Evolutionary conservation across 1,284 basidiomycete genomes (phyloP), one percentile per base, ranked within the genome.

Genomic region (Naganishia albida): DNA sequence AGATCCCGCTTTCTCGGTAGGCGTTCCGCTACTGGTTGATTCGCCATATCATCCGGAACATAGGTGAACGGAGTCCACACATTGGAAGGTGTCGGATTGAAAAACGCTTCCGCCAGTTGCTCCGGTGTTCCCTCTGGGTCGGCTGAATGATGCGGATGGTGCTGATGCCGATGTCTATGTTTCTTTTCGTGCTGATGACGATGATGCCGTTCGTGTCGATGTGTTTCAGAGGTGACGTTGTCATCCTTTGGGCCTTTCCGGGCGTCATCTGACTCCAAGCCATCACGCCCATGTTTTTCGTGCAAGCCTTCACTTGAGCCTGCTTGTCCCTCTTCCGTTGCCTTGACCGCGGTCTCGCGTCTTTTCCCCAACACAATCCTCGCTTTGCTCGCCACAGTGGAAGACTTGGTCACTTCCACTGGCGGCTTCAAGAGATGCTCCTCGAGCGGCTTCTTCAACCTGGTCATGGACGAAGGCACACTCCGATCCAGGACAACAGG

Each of bases 1-100:
- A 18, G 13, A 42, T 25, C 42, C 42, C 40, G 40, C 26, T 39
- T 15, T 28, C 54, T 34, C n/a, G 54, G 42, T 18, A 28, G n/a
- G 15, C 34, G 20, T 49, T 16, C 46, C 34, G 34, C 34, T 16
- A 2, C n/a, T n/a, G 40, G 44, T 7, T 20, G 38, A 6, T 39
- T 39, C 26, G 25, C 46, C 30, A 30, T 15, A 25, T 12, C 28
- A 15, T 18, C 28, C 16, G 30, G 12, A 4, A 77, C 66, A 68
- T 72, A 78, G 0, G 76, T 76, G 66, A 78, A 76, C 16, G 76
- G 76, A 2, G 71, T 67, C 2, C 70, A 68, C 39, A 73, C 73
- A 12, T 54, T 64, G 0, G 69, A 70, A 0, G 73, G 70, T 25
- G 64, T 63, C 1, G 76, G 76, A 62, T 78, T 78, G 71, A 77